Percentiles rank a stretch among this genome's conserved stretches.
These are phyloP conservation scores for Tetracladium maxilliforme DNA, from an alignment of 2,329 filamentous ascomycete genomes.

Conservation along the genomic window DNA sequence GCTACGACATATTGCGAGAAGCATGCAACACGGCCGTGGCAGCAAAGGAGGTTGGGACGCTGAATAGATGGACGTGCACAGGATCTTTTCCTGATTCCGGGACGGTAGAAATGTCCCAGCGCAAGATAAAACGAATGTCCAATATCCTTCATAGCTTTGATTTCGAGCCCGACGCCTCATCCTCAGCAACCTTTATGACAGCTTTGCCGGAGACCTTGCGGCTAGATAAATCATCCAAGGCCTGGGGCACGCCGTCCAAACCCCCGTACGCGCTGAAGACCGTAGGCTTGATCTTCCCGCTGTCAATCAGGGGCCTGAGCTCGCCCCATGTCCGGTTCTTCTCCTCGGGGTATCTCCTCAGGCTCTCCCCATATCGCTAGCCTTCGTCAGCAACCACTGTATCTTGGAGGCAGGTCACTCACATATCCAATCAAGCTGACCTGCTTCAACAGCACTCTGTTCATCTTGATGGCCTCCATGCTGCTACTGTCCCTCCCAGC, in stretches of 20 bases:
- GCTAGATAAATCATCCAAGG: conserved; percentile 32
- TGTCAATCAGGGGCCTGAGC: conserved; percentile 29
- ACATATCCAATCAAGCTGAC: conserved; percentile 37
- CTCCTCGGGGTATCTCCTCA: conserved; percentile 29
- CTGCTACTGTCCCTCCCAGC: conserved; percentile 31
- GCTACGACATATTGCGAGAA: too few species aligned
- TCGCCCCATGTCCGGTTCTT: conserved; percentile 33
- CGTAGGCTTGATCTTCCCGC: conserved; percentile 30
- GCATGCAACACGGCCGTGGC: too few species aligned
- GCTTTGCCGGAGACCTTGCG: conserved; percentile 41
- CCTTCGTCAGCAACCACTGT: not conserved
- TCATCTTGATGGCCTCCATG: conserved; percentile 39
- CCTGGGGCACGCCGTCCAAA: conserved; percentile 29
- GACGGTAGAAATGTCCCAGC: too few species aligned
- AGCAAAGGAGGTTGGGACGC: too few species aligned
- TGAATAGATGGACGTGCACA: too few species aligned
- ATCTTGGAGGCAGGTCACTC: conserved; percentile 9
- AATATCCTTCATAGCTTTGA: too few species aligned
- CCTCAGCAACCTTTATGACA: conserved; percentile 25
- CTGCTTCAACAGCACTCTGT: conserved; percentile 35
- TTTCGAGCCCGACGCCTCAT: too few species aligned
- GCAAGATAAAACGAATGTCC: too few species aligned
- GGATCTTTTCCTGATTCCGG: too few species aligned
- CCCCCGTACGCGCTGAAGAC: conserved; percentile 34
- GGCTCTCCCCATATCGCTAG: conserved; percentile 41